phyloP scores from a whole-genome alignment of 2,329 filamentous ascomycete species.

The Colletotrichum endophyticum region DNA sequence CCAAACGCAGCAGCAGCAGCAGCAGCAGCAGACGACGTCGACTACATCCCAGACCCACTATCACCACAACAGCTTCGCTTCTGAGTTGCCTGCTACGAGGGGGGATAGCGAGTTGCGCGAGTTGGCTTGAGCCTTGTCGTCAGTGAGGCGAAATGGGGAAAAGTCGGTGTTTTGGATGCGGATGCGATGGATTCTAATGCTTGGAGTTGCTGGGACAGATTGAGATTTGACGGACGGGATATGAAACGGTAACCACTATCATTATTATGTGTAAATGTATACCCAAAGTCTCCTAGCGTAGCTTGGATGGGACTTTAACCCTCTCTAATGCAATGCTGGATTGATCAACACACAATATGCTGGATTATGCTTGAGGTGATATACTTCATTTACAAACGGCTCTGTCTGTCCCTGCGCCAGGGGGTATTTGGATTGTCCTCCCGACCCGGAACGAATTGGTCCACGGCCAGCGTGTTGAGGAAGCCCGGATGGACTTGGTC shows the following conservation, averaged over 20 bases:
- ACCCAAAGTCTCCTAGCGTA: not conserved
- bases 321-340: not conserved
- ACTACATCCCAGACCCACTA: not conserved
- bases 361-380: not conserved
- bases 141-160: not conserved
- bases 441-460: conserved; percentile 47
- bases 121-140: conserved; percentile 25
- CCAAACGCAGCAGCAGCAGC: not conserved
- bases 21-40: not conserved
- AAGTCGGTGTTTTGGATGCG: not conserved
- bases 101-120: conserved; percentile 36
- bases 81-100: conserved; percentile 34
- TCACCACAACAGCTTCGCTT: conserved; percentile 10
- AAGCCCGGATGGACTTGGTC: conserved; percentile 65
- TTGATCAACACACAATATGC: not conserved
- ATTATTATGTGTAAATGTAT: not conserved
- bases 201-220: not conserved
- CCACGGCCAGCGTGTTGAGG: conserved; percentile 58
- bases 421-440: conserved; percentile 51
- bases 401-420: conserved; percentile 34
- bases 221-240: not conserved
- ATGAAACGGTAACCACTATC: not conserved
- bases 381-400: conserved; percentile 26
- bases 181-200: not conserved
- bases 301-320: not conserved